Conservation (phyloP, 1,139 yeast species). For the Magnusiomyces ingens region DNA sequence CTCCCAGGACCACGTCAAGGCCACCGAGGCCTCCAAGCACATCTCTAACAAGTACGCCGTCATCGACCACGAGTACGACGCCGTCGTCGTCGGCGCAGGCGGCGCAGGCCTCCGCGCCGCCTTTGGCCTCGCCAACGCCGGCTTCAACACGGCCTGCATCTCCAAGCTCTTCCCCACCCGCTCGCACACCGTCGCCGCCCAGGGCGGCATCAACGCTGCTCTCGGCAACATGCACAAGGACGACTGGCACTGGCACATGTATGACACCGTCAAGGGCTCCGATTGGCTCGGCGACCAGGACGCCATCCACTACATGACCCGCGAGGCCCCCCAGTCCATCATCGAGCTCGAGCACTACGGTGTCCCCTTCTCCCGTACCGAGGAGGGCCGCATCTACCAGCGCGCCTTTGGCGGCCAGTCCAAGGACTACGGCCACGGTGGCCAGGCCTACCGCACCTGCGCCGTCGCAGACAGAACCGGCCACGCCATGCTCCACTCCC, state of each 20-base stretch:
- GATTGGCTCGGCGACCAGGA: slow-evolving; percentile 99
- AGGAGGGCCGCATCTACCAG: slow-evolving; percentile 94
- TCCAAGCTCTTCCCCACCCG: slow-evolving; percentile 97
- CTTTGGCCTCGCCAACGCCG: slow-evolving; percentile 94
- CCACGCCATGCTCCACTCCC: slow-evolving; percentile 90
- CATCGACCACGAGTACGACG: slow-evolving; percentile 92
- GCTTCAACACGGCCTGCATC: slow-evolving; percentile 95
- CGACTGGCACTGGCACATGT: slow-evolving; percentile 99
- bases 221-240: slow-evolving; percentile 94
- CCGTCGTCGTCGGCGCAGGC: slow-evolving; percentile 97
- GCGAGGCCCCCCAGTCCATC: slow-evolving; percentile 94
- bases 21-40: slow-evolving; percentile 35
- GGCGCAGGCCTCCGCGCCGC: slow-evolving; percentile 99
- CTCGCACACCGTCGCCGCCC: slow-evolving; percentile 98
- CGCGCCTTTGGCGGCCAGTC: slow-evolving; percentile 99
- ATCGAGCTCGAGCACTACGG: slow-evolving; percentile 97
- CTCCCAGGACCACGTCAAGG: slow-evolving; percentile 30
- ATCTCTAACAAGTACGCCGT: slow-evolving; percentile 70
- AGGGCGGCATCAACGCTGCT: slow-evolving; percentile 99
- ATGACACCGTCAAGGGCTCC: slow-evolving; percentile 98
- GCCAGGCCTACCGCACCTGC: slow-evolving; percentile 98
- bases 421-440: slow-evolving; percentile 93
- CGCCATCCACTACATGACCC: slow-evolving; percentile 98
- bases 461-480: slow-evolving; percentile 99
- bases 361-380: slow-evolving; percentile 96